phyloP scores from a whole-genome alignment of 768 basidiomycete species.

The Lentinula raphanica region DNA sequence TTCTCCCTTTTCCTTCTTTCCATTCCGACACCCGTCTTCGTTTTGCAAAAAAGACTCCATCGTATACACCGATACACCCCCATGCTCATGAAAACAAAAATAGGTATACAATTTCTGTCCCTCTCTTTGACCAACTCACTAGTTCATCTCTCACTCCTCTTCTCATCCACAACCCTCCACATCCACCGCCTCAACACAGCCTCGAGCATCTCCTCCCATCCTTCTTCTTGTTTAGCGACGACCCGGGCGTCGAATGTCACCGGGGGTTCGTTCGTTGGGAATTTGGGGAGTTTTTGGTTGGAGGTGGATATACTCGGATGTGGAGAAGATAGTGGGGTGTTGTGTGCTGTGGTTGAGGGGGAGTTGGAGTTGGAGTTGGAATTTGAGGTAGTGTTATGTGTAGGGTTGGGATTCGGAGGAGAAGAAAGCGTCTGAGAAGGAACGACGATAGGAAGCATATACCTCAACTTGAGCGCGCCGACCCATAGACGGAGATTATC shows the following conservation, averaged over 20 bases:
- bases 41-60: no score
- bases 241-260: slow-evolving; percentile 68
- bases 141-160: slow-evolving; percentile 34
- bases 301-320: no score
- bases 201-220: slow-evolving; percentile 82
- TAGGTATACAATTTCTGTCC: no score
- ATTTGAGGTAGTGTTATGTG: no score
- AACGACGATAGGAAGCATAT: slow-evolving; percentile 62
- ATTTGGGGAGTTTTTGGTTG: no score
- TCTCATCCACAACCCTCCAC: slow-evolving; percentile 62
- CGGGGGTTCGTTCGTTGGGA: slow-evolving; percentile 43
- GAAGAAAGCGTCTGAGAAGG: slow-evolving; percentile 33
- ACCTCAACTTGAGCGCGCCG: slow-evolving; percentile 81
- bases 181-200: slow-evolving; percentile 60
- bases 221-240: slow-evolving; percentile 67
- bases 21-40: no score
- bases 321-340: slow-evolving; percentile 20
- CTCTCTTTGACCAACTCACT: no score
- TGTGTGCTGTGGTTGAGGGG: no score
- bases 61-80: no score
- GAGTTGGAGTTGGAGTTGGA: slow-evolving; percentile 19
- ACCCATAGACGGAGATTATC: slow-evolving; percentile 85
- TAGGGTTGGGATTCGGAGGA: no score
- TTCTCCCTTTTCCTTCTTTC: no score
- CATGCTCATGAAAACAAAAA: no score